Base-by-base conservation (phyloP, 495 filamentous ascomycete species). In the Aspergillus sclerotiicarbonarius region DNA sequence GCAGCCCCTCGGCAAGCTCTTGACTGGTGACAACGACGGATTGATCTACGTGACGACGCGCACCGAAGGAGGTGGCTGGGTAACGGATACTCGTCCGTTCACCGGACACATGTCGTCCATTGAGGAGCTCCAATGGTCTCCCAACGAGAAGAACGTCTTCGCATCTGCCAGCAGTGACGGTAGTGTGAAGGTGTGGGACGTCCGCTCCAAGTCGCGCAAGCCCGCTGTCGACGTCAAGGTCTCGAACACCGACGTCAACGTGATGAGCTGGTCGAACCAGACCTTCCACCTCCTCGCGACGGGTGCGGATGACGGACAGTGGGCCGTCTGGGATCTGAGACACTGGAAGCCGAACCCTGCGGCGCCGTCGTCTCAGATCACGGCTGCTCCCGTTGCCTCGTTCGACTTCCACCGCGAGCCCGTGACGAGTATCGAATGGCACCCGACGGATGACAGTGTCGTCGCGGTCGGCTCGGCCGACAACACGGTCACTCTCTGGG, bases 91-190 rank as follows among this genome's bases (percentile, higher is more conserved):
- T 0, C 80, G 87, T 25, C 83, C 92, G 6, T 93, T 92, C 71
- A 84, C 81, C 12, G 91, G 91, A 25, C 94, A 98, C 76, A 80
- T 80, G 4, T 86, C 87, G 45, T 92, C 89, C 41, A 85, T 98
- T 18, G 94, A 98, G 74, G 94, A 98, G 67, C 76, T 98, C 32
- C 94, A 97, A 67, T 98, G 94, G 94, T 92, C 88, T 20, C 94
- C 94, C 0, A 88, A 85, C 49, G 94, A 98, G 75, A 82, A 82
- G 48, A 90, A 90, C 58, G 93, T 98, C 12, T 97, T 98, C 65
- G 90, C 92, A 0, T 96, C 92, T 5, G 92, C 90, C 8, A 91
- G 91, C 39, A 91, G 87, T 66, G 94, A 98, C 70, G 93, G 94
- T 46, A 95, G 90, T 3, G 88, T 98, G 60, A 92, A 92, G 67